These are phyloP conservation scores for Kwoniella europaea DNA, from an alignment of 768 basidiomycete species.

Conservation along the genomic window DNA sequence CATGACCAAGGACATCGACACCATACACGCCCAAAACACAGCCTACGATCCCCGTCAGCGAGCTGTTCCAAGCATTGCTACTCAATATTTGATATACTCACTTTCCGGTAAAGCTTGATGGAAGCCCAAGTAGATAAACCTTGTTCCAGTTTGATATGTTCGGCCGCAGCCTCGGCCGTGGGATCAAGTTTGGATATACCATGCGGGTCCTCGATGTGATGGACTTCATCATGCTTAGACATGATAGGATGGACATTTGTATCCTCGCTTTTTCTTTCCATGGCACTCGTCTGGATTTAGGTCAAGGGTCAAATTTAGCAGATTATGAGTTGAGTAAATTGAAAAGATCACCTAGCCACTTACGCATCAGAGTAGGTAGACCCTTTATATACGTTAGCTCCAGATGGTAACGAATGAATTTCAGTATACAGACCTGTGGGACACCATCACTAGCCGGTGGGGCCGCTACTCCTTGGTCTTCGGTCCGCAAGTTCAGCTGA, in stretches of 20 bases:
- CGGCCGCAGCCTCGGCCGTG: not conserved
- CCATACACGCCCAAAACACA: conserved; percentile 16
- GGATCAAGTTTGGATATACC: not conserved
- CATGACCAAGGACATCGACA: conserved; percentile 34
- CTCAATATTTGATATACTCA: not conserved
- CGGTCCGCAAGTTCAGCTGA: not conserved
- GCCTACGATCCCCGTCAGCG: not conserved
- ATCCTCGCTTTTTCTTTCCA: not conserved
- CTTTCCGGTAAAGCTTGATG: not conserved
- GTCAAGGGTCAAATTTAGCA: not conserved
- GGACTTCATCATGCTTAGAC: not conserved
- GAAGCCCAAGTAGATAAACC: not conserved
- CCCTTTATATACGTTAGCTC: not conserved
- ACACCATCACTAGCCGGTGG: not conserved
- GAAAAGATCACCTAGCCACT: not conserved
- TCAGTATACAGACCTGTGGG: not conserved
- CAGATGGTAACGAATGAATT: too few relatives aligned
- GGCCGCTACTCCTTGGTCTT: not conserved
- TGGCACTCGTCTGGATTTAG: not conserved
- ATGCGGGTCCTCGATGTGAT: not conserved
- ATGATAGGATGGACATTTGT: not conserved
- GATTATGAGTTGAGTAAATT: not conserved
- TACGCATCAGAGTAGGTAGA: not conserved
- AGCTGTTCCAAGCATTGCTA: not conserved
- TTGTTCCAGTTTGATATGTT: not conserved